Base-by-base conservation (phyloP, 371 early-diverging fungal genomes). In the Mortierella sp. region DNA sequence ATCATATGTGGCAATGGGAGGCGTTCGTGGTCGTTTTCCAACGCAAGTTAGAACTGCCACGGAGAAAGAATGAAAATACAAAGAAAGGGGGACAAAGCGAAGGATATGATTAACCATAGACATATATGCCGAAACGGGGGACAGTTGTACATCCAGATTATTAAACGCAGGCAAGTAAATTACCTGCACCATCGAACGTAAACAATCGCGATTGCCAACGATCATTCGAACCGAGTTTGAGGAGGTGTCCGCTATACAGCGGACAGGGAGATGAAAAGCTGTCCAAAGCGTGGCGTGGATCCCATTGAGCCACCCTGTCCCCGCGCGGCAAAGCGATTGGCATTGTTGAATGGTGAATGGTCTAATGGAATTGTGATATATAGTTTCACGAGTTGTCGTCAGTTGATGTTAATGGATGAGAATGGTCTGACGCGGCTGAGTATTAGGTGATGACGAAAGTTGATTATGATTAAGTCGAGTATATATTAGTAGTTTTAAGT, bases 151-250 rank as follows among this genome's bases (percentile, higher is more conserved):
- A 5, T 44, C 4, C 47, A 30, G 4, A 19, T 14, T 15, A 49
- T 17, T 1, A 11, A 53, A 41, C 27, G 34, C 37, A 56, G 14
- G n/a, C n/a, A n/a, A n/a, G 5, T 14, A 34, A 34, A 34, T 34
- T 44, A 44, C 44, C 44, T 44, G 44, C 44, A 44, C 60, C 60
- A 26, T 60, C 60, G 27, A 60, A 60, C 17, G 60, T 60, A 37
- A 60, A 60, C n/a, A 60, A 41, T n/a, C 60, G 60, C 11, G 60
- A 50, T 19, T 60, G 60, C 60, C 60, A 60, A 37, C 49, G 60
- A 12, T 48, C 60, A 50, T 48, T 60, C 15, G 50, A 37, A 0
- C 60, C 60, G 5, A 60, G 50, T 26, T 60, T 60, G 9, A 60
- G 50, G 6, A 60, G 41, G 41, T 60, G 54, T 11, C 56, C 56